Percentiles rank a stretch among this genome's conserved stretches.
phyloP scores from a whole-genome alignment of 2,329 filamentous ascomycete species.

The Mycosphaerella sp. region DNA sequence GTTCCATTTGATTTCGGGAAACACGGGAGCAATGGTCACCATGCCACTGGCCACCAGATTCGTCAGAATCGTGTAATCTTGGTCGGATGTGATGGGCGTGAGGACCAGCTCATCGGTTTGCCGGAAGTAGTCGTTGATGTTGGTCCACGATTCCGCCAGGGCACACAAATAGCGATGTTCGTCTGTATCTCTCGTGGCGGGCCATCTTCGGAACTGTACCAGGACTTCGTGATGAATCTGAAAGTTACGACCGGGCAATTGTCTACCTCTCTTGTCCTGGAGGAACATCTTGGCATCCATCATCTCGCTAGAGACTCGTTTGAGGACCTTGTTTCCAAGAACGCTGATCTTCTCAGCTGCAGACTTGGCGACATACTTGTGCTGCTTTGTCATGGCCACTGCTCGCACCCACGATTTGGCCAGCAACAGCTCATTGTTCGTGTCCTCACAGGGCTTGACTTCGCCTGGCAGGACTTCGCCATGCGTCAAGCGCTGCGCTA shows the following conservation, averaged over 20 bases:
- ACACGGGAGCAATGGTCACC: constrained; percentile 48
- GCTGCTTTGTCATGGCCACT: constrained; percentile 39
- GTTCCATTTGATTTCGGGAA: constrained; percentile 54
- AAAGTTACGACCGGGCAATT: constrained; percentile 55
- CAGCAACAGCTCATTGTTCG: constrained; percentile 23
- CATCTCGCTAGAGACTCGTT: constrained; percentile 52
- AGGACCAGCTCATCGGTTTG: constrained; percentile 39
- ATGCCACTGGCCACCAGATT: constrained; percentile 58
- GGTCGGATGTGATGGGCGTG: constrained; percentile 55
- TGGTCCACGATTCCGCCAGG: constrained; percentile 23
- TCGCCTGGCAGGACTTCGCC: constrained; percentile 13
- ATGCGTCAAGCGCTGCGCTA: constrained; percentile 16
- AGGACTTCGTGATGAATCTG: constrained; percentile 56
- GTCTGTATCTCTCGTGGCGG: constrained; percentile 31
- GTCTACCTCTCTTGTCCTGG: constrained; percentile 54
- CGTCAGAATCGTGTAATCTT: constrained; percentile 59
- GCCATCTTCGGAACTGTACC: constrained; percentile 50
- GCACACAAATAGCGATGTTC: constrained; percentile 26
- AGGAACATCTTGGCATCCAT: constrained; percentile 50
- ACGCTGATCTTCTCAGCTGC: constrained; percentile 38
- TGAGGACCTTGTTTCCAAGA: constrained; percentile 32
- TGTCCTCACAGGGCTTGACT: constrained; percentile 9
- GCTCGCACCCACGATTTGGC: constrained; percentile 44
- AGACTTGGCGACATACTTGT: constrained; percentile 34
- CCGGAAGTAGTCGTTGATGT: constrained; percentile 32